Evolutionary conservation across 2,329 filamentous ascomycete genomes (phyloP), one percentile per base, ranked within the genome.

Genomic region (Dactylellina cionopaga): DNA sequence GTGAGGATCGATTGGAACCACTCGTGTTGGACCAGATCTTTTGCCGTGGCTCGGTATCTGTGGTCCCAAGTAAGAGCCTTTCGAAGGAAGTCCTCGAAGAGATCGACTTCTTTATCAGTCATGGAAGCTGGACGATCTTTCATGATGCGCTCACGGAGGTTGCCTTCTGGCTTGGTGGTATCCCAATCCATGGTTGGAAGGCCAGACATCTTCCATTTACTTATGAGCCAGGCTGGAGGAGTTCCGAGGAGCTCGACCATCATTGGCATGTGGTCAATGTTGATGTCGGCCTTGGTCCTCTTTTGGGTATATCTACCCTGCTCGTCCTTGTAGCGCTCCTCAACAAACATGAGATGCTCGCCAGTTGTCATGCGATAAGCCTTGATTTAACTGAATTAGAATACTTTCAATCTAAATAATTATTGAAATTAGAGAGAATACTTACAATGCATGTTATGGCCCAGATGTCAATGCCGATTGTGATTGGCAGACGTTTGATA

Each of bases 41-140:
- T 46, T 4, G 68, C 68, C 10, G 68, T 72, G 22, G 59, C 59
- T 22, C 68, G 59, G 22, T 65, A 55, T 41, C 68, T 41, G 31
- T 72, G 62, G 55, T 72, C 68, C 68, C 68, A 72, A 47, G 46
- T 46, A 17, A 72, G 33, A 3, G 59, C 52, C 52, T 60, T 44
- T 46, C 68, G 60, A 52, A 72, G 52, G 24, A 72, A 72, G 19
- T 72, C 68, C 13, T 72, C 68, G 24, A 72, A 72, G 22, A 72
- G 25, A 11, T 27, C 59, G 4, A 47, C 59, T 7, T 72, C 31
- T 9, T 3, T 37, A n/a, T 65, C 27, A 2, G 33, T 44, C 68
- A 72, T 65, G 6, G 17, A 11, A 3, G 59, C 59, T n/a, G 68
- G 68, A 15, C 59, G 43, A 17, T 72, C 68, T 39, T 64, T 25